Conservation (phyloP, 345 rosid genomes). For the Boechera retrofracta region DNA sequence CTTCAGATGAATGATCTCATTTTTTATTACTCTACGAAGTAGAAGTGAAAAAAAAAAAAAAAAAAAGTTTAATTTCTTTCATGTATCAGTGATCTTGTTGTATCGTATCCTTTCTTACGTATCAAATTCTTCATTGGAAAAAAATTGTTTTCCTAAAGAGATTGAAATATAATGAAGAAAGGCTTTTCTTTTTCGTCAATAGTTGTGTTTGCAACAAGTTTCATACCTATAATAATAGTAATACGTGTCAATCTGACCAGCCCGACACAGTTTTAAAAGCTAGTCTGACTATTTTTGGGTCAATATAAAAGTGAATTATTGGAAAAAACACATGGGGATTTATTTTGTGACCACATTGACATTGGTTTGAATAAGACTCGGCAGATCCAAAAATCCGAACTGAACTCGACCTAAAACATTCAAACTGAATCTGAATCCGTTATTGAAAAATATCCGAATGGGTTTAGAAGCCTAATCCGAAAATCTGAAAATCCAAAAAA, state of each 20-base stretch:
- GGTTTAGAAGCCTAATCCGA: no score
- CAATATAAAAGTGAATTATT: conserved; percentile 1
- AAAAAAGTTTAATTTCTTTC: not conserved
- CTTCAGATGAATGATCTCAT: conserved; percentile 54
- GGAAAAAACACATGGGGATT: not conserved
- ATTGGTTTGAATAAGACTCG: not conserved
- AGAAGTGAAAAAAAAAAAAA: not conserved
- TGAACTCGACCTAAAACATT: no score
- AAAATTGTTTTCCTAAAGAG: not conserved
- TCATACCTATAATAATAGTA: not conserved
- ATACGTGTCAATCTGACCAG: not conserved
- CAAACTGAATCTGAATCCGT: no score
- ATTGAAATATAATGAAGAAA: conserved; percentile 25
- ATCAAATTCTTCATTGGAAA: conserved; percentile 1
- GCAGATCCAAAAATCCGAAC: no score
- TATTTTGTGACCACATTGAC: not conserved
- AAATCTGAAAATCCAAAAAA: no score
- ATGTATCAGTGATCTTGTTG: conserved; percentile 27
- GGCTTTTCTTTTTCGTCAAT: not conserved
- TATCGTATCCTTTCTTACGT: conserved; percentile 8
- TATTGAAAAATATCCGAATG: no score
- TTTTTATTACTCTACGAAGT: not conserved
- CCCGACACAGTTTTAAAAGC: not conserved
- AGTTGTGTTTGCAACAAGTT: conserved; percentile 1
- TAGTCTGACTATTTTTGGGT: not conserved